Conservation (phyloP, 441 rosid genomes). For the Pelargonium cotyledonis region DNA sequence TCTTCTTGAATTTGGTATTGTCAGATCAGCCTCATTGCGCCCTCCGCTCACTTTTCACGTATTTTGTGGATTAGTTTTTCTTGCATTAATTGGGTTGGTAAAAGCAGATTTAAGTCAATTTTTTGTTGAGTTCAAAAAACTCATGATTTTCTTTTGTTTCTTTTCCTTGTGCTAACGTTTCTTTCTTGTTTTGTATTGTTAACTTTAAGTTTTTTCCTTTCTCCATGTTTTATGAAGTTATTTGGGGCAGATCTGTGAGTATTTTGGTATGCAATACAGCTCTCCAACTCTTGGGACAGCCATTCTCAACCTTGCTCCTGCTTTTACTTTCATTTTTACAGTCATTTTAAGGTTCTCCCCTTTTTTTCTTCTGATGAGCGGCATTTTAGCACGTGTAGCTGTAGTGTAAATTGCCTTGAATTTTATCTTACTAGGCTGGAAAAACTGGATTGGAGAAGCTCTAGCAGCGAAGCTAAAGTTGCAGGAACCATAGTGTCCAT, state of each 20-base stretch:
- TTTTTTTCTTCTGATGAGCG: not conserved
- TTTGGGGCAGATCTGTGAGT: conserved; percentile 25
- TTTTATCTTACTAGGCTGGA: conserved; percentile 1
- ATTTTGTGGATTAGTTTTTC: not conserved
- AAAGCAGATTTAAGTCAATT: not conserved
- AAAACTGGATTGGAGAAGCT: not conserved
- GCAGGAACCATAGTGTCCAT: not conserved
- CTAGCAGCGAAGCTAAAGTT: not conserved
- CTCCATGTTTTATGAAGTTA: not conserved
- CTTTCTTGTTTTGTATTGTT: no score
- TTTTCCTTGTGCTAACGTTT: not conserved
- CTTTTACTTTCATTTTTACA: conserved; percentile 50
- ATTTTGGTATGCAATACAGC: conserved; percentile 40
- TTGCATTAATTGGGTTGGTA: conserved; percentile 18
- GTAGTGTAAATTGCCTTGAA: not conserved
- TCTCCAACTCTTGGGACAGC: conserved; percentile 55
- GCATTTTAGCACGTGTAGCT: not conserved
- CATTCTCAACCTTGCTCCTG: conserved; percentile 38
- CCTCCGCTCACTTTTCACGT: not conserved
- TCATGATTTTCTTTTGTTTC: not conserved
- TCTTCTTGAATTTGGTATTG: not conserved
- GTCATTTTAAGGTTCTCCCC: conserved; percentile 43
- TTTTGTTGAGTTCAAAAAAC: no score
- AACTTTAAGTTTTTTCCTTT: not conserved
- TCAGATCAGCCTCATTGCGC: not conserved